phyloP scores from a whole-genome alignment of 495 filamentous ascomycete species.

The Entonaema liquescens region DNA sequence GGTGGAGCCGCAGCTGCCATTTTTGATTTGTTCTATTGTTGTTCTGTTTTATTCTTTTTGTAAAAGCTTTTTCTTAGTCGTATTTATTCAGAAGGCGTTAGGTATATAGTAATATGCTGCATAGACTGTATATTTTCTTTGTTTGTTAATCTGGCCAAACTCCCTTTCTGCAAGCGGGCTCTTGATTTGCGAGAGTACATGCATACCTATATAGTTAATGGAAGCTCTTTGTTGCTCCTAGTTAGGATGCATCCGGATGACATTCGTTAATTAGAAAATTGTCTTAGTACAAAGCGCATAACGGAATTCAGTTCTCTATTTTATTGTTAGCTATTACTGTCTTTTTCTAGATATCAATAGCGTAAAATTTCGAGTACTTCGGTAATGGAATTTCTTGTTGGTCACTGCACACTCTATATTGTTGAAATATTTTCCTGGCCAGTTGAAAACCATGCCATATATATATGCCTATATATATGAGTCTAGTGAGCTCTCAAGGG shows the following conservation, averaged over 20 bases:
- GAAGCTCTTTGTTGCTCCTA: background rate
- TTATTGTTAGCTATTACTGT: background rate
- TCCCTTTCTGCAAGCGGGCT: conserved; percentile 18
- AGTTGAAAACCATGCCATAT: too few species aligned
- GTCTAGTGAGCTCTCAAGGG: too few species aligned
- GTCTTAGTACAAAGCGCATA: background rate
- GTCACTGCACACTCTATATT: too few species aligned
- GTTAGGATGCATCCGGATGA: background rate
- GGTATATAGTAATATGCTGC: background rate
- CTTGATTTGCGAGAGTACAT: background rate
- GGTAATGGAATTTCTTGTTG: too few species aligned
- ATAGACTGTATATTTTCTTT: conserved; percentile 5
- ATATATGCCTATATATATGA: too few species aligned
- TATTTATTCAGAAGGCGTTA: too few species aligned
- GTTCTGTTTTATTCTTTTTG: too few species aligned
- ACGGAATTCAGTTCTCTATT: background rate
- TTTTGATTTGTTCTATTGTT: too few species aligned
- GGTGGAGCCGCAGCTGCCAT: too few species aligned
- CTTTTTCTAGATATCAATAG: background rate
- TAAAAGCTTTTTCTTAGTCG: too few species aligned
- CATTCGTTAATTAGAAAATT: background rate
- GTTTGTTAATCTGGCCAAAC: background rate
- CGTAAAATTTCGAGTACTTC: background rate
- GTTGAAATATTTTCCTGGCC: too few species aligned
- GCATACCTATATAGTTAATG: background rate